These are phyloP conservation scores for Solanum virginianum DNA, from an alignment of 257 asterid species.

Conservation along the genomic window DNA sequence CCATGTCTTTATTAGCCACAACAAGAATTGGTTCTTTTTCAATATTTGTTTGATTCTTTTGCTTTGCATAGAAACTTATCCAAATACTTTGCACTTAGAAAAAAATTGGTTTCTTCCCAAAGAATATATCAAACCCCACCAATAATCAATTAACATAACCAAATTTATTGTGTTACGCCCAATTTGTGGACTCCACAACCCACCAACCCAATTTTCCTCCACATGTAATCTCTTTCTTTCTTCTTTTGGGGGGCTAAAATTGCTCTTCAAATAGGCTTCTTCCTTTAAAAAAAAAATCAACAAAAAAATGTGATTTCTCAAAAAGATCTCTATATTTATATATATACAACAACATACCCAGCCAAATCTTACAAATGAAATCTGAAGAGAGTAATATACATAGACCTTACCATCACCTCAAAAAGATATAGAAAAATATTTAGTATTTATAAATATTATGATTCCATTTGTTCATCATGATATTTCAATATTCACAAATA, in stretches of 20 bases:
- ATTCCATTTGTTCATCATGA: not conserved
- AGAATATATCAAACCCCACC: not conserved
- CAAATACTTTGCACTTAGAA: conserved; percentile 30
- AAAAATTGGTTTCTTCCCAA: not conserved
- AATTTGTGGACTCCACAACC: conserved; percentile 11
- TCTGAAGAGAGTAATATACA: accelerated
- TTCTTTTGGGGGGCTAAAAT: not conserved
- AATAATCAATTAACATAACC: not conserved
- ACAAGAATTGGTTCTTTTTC: conserved; percentile 30
- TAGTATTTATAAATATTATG: not conserved
- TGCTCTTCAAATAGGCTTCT: not conserved
- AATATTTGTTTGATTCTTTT: conserved; percentile 35
- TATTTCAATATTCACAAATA: not conserved
- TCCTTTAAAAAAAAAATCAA: not conserved
- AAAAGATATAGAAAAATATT: not conserved
- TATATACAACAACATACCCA: no score
- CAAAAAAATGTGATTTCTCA: not conserved
- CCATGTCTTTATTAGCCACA: conserved; percentile 45
- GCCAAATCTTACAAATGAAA: accelerated
- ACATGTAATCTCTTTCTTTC: not conserved
- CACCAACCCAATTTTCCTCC: not conserved
- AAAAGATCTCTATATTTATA: not conserved
- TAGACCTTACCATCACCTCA: no score
- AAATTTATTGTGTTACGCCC: not conserved
- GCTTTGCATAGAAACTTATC: conserved; percentile 34